Percentiles rank a stretch among this genome's conserved stretches.
Evolutionary conservation across 2,329 filamentous ascomycete genomes (phyloP).

Genomic region (Didymella arachidicola): DNA sequence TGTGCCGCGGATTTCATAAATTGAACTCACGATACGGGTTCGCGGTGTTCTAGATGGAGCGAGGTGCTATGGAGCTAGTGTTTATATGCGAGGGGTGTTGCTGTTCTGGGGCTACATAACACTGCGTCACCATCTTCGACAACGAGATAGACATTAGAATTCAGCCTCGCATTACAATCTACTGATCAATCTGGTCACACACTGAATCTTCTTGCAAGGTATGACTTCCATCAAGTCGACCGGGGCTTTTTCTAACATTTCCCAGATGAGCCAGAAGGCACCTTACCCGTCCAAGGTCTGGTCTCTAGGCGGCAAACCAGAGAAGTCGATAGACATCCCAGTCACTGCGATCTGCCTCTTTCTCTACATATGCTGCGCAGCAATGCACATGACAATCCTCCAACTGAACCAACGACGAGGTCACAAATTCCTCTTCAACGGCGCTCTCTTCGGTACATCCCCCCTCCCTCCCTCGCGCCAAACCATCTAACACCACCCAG

Average conservation of each 20-base stretch:
- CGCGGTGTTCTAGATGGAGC: neutral
- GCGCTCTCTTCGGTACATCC: slow-evolving; percentile 46
- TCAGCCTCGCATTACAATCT: neutral
- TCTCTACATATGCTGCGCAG: slow-evolving; percentile 49
- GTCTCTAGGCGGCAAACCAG: slow-evolving; percentile 48
- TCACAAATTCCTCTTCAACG: slow-evolving; percentile 53
- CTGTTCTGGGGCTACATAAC: neutral
- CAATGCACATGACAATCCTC: slow-evolving; percentile 52
- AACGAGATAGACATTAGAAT: neutral
- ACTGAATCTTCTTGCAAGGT: neutral
- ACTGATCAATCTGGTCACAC: neutral
- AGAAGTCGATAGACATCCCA: slow-evolving; percentile 49
- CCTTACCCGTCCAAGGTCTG: slow-evolving; percentile 40
- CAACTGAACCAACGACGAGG: slow-evolving; percentile 46
- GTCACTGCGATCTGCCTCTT: slow-evolving; percentile 51
- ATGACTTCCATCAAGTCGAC: neutral
- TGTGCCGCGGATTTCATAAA: neutral
- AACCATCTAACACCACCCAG: slow-evolving; percentile 18
- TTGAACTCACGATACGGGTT: neutral
- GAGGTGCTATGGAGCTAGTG: neutral
- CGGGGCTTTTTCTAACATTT: neutral
- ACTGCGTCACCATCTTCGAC: neutral
- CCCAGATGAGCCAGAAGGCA: slow-evolving; percentile 7
- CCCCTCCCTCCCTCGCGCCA: neutral
- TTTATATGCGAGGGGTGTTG: neutral